Conservation (phyloP, 768 basidiomycete species). For the Hygrocybe coccinea region DNA sequence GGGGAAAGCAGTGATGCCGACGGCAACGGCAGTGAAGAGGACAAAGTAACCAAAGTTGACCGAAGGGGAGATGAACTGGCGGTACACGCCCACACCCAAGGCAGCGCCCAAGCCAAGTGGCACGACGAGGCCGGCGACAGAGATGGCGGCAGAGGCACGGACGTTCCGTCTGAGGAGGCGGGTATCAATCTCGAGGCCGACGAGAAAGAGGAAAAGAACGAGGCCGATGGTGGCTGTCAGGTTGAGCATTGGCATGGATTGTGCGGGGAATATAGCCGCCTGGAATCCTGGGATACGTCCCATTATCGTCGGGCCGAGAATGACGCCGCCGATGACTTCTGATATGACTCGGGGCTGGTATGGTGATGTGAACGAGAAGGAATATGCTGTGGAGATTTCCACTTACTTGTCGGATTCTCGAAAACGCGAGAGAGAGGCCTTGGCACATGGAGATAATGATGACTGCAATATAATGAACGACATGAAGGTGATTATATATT, state of each 20-base stretch:
- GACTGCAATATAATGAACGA: conserved; percentile 35
- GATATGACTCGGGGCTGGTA: conserved; percentile 87
- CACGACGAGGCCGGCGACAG: conserved; percentile 62
- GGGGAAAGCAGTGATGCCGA: conserved; percentile 79
- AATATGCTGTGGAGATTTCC: not conserved
- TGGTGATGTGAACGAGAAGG: not conserved
- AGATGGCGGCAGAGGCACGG: conserved; percentile 52
- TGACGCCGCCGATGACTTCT: conserved; percentile 85
- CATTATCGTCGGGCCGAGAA: conserved; percentile 75
- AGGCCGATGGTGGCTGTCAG: conserved; percentile 75
- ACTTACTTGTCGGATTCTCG: conserved; percentile 45
- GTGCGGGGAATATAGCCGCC: conserved; percentile 51
- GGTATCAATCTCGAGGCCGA: conserved; percentile 81
- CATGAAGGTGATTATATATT: not conserved
- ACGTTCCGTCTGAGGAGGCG: conserved; percentile 62
- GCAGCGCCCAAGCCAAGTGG: conserved; percentile 82
- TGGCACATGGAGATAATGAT: conserved; percentile 82
- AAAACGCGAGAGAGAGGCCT: conserved; percentile 58
- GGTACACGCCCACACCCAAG: conserved; percentile 67
- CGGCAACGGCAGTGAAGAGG: conserved; percentile 79
- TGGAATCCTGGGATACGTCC: conserved; percentile 75
- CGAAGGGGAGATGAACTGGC: conserved; percentile 50
- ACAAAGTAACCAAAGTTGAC: conserved; percentile 78
- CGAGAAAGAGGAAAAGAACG: conserved; percentile 74
- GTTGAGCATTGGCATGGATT: conserved; percentile 52